phyloP scores from a whole-genome alignment of 371 early-diverging fungal genomes.

The Coemansia sp. region DNA sequence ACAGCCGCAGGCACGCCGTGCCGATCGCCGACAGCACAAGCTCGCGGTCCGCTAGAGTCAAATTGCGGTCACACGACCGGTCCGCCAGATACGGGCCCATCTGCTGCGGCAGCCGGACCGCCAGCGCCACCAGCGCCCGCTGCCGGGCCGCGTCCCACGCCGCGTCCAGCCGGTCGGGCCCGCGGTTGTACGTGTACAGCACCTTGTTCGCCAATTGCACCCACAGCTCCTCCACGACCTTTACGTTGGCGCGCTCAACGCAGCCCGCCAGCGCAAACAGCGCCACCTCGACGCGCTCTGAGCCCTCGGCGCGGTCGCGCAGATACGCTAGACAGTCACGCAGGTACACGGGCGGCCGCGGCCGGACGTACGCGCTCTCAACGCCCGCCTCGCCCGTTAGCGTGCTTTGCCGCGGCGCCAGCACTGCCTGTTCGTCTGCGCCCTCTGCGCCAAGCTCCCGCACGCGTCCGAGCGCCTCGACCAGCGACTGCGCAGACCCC shows the following conservation, averaged over 20 bases:
- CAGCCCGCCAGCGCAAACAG: conserved; percentile 31
- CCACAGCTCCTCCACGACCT: conserved; percentile 36
- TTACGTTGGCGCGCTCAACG: conserved; percentile 21
- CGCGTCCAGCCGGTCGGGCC: conserved; percentile 29
- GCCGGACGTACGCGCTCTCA: conserved; percentile 29
- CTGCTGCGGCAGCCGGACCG: conserved; percentile 19
- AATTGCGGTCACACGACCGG: conserved; percentile 37
- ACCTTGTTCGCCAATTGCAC: conserved; percentile 27
- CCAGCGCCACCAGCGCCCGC: conserved; percentile 26
- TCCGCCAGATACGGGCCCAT: conserved; percentile 43
- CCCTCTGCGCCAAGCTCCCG: conserved; percentile 9
- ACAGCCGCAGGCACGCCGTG: conserved; percentile 33
- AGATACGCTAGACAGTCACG: conserved; percentile 41
- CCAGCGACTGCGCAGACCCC: neutral
- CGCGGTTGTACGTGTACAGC: conserved; percentile 37
- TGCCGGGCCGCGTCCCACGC: conserved; percentile 28
- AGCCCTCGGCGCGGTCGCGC: conserved; percentile 4
- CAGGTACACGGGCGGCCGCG: conserved; percentile 37
- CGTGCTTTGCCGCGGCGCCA: conserved; percentile 33
- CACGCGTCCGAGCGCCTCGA: conserved; percentile 8
- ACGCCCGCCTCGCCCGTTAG: conserved; percentile 13
- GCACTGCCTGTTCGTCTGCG: neutral
- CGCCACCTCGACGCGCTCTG: conserved; percentile 20
- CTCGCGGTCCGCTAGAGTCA: conserved; percentile 39
- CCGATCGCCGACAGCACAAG: conserved; percentile 39